Evolutionary conservation across 2,329 filamentous ascomycete species (phyloP).

Genomic region (Pseudogymnoascus sp.): DNA sequence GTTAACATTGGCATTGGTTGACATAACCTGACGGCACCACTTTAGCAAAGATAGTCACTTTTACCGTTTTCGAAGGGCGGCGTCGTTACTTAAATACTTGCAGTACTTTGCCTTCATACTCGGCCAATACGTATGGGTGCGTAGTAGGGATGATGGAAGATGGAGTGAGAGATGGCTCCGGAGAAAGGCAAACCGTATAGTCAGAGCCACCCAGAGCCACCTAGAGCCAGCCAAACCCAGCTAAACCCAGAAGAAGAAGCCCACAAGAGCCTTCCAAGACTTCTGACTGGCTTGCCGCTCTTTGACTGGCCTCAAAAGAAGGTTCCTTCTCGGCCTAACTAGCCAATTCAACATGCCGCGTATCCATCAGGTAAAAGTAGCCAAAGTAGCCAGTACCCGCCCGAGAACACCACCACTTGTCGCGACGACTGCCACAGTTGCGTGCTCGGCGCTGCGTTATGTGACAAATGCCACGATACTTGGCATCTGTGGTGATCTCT

Average conservation of each 20-base stretch:
- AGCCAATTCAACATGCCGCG: not conserved
- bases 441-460: slow-evolving; percentile 54
- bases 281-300: not conserved
- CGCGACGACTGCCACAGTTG: slow-evolving; percentile 42
- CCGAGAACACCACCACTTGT: not conserved
- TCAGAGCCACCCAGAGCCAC: not conserved
- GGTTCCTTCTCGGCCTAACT: slow-evolving; percentile 1
- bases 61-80: not conserved
- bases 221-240: not conserved
- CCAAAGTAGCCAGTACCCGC: not conserved
- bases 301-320: not conserved
- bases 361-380: not conserved
- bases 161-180: not conserved
- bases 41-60: not conserved
- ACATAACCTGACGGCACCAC: not conserved
- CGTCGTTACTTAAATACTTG: not conserved
- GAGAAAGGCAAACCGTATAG: not conserved
- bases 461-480: slow-evolving; percentile 37
- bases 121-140: not conserved
- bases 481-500: not conserved
- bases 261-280: not conserved
- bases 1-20: not conserved
- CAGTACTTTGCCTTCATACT: not conserved
- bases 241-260: not conserved
- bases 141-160: not conserved